Evolutionary conservation across 257 asterid genomes (phyloP), one percentile per base, ranked within the genome.

Genomic region (Avicennia marina): DNA sequence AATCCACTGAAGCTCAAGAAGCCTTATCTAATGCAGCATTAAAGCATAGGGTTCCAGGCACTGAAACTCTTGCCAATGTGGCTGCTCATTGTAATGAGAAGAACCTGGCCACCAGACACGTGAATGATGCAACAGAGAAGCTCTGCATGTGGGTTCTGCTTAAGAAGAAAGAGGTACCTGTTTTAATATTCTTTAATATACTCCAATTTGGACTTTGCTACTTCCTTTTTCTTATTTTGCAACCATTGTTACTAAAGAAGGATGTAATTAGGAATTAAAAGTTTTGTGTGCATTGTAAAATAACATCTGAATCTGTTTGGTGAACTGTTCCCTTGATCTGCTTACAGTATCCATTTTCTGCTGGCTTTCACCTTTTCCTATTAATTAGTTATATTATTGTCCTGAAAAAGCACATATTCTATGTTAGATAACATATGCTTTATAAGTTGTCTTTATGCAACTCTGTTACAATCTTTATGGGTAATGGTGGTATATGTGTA

Each of bases 61-160:
- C 70, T 11, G 80, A 83, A 55, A 64, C 51, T 54, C 81, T 87
- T 71, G 50, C 83, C 47, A 80, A 62, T 67, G 75, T 85, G 46
- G 98, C 93, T 16, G 64, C 78, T 65, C 86, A 81, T 68, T 85
- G 86, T 76, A 91, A 91, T 68, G 82, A 72, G 63, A 81, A 76
- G 74, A 81, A 80, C 72, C 60, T 81, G 77, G 95, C 94, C 11
- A 66, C 81, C 64, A 78, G 95, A 70, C 84, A 63, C 16, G 98
- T 83, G 67, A 81, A 75, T 69, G 96, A 85, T 74, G 78, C 88
- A 16, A 78, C 58, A 6, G 75, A 72, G 33, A 88, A 75, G 75
- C 82, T 91, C 43, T 88, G 67, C 72, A 81, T 68, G 81, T 87
- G 98, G 98, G 81, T 48, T 59, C 59, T 85, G 51, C 69, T 91